A percentile compares a stretch with the other conserved stretches of the same genome.
These are phyloP conservation scores for Cordyceps fumosorosea DNA, from an alignment of 2,329 filamentous ascomycete species.

Conservation along the genomic window DNA sequence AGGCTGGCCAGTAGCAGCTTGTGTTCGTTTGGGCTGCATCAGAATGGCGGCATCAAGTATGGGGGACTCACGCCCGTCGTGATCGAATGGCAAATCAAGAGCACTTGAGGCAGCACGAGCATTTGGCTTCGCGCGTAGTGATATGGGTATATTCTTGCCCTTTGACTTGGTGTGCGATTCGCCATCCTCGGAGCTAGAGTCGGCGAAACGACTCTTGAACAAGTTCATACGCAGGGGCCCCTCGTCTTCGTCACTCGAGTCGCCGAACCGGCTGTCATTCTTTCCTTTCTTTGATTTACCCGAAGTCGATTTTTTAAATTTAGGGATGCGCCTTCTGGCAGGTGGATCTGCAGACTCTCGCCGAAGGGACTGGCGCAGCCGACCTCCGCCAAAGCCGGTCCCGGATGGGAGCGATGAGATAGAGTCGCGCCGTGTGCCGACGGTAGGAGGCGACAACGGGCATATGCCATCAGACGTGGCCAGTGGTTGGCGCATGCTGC, in stretches of 20 bases:
- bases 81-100: conserved; percentile 22
- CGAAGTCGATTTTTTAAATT: conserved; percentile 33
- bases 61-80: conserved; percentile 55
- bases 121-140: conserved; percentile 17
- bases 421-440: conserved; percentile 40
- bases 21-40: background rate
- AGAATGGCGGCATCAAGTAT: conserved; percentile 49
- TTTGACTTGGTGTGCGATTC: background rate
- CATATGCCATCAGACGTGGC: conserved; percentile 44
- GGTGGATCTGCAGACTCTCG: conserved; percentile 31
- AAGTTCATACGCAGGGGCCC: conserved; percentile 20
- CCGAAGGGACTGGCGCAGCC: conserved; percentile 41
- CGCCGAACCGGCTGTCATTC: conserved; percentile 47
- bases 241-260: conserved; percentile 57
- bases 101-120: conserved; percentile 16
- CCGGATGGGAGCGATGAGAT: conserved; percentile 32
- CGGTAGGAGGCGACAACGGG: conserved; percentile 60
- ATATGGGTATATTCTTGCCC: conserved; percentile 19
- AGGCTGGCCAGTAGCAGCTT: conserved; percentile 24
- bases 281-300: conserved; percentile 34
- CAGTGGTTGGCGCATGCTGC: conserved; percentile 19
- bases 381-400: conserved; percentile 19
- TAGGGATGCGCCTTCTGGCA: conserved; percentile 34
- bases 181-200: conserved; percentile 64
- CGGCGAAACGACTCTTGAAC: conserved; percentile 57